A percentile compares a stretch with the other conserved stretches of the same genome.
Conservation (phyloP, 345 rosid genomes). For the Bruguiera gymnorhiza region DNA sequence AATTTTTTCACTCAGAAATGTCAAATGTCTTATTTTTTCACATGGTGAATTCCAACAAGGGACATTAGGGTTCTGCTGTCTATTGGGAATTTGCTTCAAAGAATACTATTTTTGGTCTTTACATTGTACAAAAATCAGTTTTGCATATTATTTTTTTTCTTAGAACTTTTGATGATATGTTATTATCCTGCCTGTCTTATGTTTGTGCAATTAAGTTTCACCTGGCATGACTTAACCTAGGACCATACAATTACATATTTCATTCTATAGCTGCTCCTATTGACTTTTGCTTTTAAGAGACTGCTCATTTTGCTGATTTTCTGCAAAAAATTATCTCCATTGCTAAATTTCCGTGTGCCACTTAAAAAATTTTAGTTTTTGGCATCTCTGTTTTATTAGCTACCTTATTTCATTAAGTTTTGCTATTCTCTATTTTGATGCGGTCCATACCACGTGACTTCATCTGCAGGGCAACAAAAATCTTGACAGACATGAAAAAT, state of each 20-base stretch:
- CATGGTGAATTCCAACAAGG: too few relatives aligned
- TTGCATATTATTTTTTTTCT: too few relatives aligned
- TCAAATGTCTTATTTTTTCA: too few relatives aligned
- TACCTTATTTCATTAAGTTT: background rate
- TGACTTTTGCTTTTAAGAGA: background rate
- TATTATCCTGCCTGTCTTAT: too few relatives aligned
- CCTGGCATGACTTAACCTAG: background rate
- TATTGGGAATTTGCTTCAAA: too few relatives aligned
- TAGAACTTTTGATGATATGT: too few relatives aligned
- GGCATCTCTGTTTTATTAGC: background rate
- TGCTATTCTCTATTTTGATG: background rate
- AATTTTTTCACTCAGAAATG: too few relatives aligned
- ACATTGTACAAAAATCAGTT: too few relatives aligned
- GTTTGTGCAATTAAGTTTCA: background rate
- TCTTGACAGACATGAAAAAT: constrained; percentile 80
- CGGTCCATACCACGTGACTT: constrained; percentile 9
- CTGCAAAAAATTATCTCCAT: too few relatives aligned
- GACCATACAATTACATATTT: background rate
- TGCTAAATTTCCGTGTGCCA: background rate
- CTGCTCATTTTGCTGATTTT: too few relatives aligned
- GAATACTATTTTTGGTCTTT: too few relatives aligned
- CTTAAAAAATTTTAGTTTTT: background rate
- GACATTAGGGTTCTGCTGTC: too few relatives aligned
- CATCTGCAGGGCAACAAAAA: constrained; percentile 67
- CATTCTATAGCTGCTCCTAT: background rate